Conservation (phyloP, 768 basidiomycete genomes). For the Thelephora ganbajun region DNA sequence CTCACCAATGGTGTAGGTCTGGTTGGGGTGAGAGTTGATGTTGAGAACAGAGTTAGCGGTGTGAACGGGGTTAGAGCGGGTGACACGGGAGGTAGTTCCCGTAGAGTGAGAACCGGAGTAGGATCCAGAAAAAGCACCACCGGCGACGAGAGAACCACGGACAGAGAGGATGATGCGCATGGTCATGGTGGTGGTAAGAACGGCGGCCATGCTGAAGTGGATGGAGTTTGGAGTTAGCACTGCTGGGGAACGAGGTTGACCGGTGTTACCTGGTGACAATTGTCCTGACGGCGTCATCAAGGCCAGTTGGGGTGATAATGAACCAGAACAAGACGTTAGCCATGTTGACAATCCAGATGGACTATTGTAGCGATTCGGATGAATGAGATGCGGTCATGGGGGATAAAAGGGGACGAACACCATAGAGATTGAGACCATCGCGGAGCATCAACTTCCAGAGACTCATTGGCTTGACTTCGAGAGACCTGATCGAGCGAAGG, state of each 20-base stretch:
- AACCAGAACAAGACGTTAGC: conserved; percentile 83
- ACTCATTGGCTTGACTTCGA: conserved; percentile 40
- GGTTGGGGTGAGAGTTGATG: conserved; percentile 11
- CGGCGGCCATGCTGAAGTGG: conserved; percentile 71
- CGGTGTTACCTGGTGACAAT: conserved; percentile 48
- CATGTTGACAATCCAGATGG: conserved; percentile 71
- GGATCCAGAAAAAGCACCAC: conserved; percentile 49
- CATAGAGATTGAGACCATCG: conserved; percentile 79
- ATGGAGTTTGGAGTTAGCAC: background rate
- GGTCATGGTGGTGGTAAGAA: conserved; percentile 78
- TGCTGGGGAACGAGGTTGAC: background rate
- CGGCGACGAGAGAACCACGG: conserved; percentile 57
- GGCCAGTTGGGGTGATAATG: conserved; percentile 52
- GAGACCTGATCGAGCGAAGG: conserved; percentile 42
- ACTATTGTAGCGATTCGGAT: conserved; percentile 17
- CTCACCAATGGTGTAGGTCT: conserved; percentile 18
- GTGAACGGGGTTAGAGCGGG: conserved; percentile 8
- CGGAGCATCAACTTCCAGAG: conserved; percentile 85
- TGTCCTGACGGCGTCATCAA: conserved; percentile 58
- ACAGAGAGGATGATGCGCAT: conserved; percentile 78
- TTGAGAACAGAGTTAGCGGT: conserved; percentile 14
- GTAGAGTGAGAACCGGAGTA: conserved; percentile 14
- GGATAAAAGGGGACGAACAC: conserved; percentile 25
- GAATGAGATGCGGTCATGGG: conserved; percentile 1
- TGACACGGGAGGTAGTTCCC: conserved; percentile 16